These are phyloP conservation scores for Arabidopsis thaliana DNA, from an alignment of 345 rosid genomes.

Conservation along the genomic window TAIR10.1 NC_003070.9:17739501-17740000, in stretches of 20 bases:
- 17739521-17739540: conserved; percentile 55
- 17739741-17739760: conserved; percentile 90
- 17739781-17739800: conserved; percentile 96
- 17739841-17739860: conserved; percentile 12
- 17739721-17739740: conserved; percentile 27
- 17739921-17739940: conserved; percentile 23
- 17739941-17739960: conserved; percentile 21
- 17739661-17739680: conserved; percentile 16
- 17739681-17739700: conserved; percentile 4
- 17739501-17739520: conserved; percentile 93
- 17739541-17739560: conserved; percentile 33
- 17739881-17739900: conserved; percentile 17
- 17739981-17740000: neutral
- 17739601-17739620: neutral
- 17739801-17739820: conserved; percentile 55
- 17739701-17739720: conserved; percentile 18
- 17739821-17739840: neutral
- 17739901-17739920: conserved; percentile 1
- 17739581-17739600: conserved; percentile 23
- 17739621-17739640: conserved; percentile 25
- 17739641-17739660: conserved; percentile 9
- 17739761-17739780: conserved; percentile 96
- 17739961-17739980: conserved; percentile 28
- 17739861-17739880: conserved; percentile 19
- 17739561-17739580: conserved; percentile 26